Base-by-base conservation (phyloP, 441 rosid genomes). In the Brassica hybrid region DNA sequence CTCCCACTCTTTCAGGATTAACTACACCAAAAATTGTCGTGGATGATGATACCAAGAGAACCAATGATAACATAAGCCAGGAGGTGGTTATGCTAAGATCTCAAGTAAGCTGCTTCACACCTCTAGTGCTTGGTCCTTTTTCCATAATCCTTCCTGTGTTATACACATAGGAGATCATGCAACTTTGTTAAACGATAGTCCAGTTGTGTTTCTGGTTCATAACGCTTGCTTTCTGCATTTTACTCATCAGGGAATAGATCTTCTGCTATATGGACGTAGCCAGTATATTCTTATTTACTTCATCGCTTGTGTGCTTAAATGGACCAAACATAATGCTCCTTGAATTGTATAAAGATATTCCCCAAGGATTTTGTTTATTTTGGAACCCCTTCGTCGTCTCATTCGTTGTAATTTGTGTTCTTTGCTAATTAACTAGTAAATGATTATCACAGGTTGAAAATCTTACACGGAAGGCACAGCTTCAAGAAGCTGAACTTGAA, bases 401-500 rank as follows among this genome's bases (percentile, higher is more conserved):
- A 27, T 41, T 54, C 17, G 8, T 52, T 73, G 2, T 21, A 16
- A 3, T 38, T 56, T 43, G 64, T 11, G 30, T 59, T 69, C 71
- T 61, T 81, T 63, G 73, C 80, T 81, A 7, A 77, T 65, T 34
- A 58, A 14, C 48, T 56, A 17, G 45, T 79, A 18, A 66, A 19
- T 36, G 71, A 25, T 71, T 43, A 13, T 71, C 57, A 65, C 79
- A 93, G 98, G 98, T 91, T 80, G 98, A 96, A 74, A 88, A 45
- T 85, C 98, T 96, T 77, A 85, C 90, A 43, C 88, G 86, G 23
- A 89, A 93, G 86, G 80, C 92, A 32, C 98, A 88, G 52, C 84
- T 88, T 77, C 98, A 93, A 83, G 99, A 96, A 72, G 79, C 76
- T 87, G 98, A 96, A 76, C 85, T 96, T 74, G 96, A 93, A 86